Evolutionary conservation across 2,329 filamentous ascomycete species (phyloP).

Genomic region (Epichloe baconii): DNA sequence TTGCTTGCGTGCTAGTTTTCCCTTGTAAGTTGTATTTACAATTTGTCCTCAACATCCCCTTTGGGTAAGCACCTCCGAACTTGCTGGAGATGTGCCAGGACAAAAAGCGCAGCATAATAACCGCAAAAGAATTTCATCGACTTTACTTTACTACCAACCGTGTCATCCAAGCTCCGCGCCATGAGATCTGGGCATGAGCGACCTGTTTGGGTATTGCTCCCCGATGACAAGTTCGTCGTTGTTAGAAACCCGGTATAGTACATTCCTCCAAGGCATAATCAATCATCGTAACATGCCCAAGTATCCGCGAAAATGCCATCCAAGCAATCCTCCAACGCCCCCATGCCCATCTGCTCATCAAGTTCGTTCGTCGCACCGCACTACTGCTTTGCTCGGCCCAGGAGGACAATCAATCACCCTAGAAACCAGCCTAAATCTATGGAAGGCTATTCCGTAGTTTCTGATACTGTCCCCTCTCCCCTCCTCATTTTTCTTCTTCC

Average conservation of each 20-base stretch:
- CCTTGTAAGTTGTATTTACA: too few species aligned
- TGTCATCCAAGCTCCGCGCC: not conserved
- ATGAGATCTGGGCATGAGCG: not conserved
- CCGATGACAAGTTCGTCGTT: not conserved
- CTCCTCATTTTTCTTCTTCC: not conserved
- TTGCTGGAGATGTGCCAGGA: too few species aligned
- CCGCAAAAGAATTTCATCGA: not conserved
- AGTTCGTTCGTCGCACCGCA: not conserved
- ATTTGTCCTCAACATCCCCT: too few species aligned
- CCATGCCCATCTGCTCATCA: not conserved
- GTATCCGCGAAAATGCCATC: not conserved
- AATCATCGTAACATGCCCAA: not conserved
- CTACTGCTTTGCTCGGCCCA: not conserved
- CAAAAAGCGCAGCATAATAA: not conserved
- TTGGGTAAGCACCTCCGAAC: too few species aligned
- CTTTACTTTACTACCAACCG: not conserved
- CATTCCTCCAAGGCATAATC: not conserved
- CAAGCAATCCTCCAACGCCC: not conserved
- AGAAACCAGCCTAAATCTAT: not conserved
- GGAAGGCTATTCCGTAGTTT: not conserved
- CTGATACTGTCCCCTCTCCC: not conserved
- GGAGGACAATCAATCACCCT: not conserved
- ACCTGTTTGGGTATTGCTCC: not conserved
- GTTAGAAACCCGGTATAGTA: not conserved
- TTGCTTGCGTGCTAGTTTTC: too few species aligned